These are phyloP conservation scores for Pontederia crassipes DNA, from an alignment of 176 grass and related monocot genomes.

Conservation along the genomic window DNA sequence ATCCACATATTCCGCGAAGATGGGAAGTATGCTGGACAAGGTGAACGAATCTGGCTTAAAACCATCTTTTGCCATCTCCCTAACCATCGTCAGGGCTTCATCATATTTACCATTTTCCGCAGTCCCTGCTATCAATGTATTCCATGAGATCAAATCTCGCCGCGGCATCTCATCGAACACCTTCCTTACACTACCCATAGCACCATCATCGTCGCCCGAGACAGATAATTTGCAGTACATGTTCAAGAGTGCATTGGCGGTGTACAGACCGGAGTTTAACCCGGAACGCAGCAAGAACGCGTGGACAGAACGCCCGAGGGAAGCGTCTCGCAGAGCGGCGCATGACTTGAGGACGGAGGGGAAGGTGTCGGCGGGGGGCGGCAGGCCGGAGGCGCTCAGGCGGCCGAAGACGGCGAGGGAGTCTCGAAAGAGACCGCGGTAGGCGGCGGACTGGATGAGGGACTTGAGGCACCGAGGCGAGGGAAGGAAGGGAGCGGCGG, in stretches of 20 bases:
- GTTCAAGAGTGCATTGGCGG: conserved; percentile 58
- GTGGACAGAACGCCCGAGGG: conserved; percentile 42
- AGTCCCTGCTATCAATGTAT: conserved; percentile 34
- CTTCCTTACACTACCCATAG: conserved; percentile 22
- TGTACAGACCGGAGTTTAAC: conserved; percentile 32
- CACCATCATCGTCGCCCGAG: not conserved
- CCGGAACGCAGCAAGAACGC: conserved; percentile 53
- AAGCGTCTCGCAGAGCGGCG: conserved; percentile 21
- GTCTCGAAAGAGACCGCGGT: conserved; percentile 33
- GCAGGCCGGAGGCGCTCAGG: conserved; percentile 27
- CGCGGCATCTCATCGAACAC: conserved; percentile 57
- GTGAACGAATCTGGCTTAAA: conserved; percentile 53
- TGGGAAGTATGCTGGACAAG: conserved; percentile 47
- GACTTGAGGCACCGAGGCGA: conserved; percentile 27
- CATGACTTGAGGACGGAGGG: conserved; percentile 58
- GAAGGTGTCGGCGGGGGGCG: conserved; percentile 24
- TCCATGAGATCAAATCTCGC: conserved; percentile 56
- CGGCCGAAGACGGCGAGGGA: conserved; percentile 40
- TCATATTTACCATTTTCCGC: conserved; percentile 32
- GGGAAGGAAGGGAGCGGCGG: conserved; percentile 5
- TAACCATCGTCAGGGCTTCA: conserved; percentile 34
- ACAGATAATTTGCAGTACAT: conserved; percentile 43
- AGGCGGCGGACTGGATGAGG: conserved; percentile 32
- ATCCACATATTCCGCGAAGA: conserved; percentile 44
- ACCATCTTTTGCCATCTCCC: conserved; percentile 36